Conservation (phyloP, 2,329 filamentous ascomycete genomes). For the Fusarium buharicum region DNA sequence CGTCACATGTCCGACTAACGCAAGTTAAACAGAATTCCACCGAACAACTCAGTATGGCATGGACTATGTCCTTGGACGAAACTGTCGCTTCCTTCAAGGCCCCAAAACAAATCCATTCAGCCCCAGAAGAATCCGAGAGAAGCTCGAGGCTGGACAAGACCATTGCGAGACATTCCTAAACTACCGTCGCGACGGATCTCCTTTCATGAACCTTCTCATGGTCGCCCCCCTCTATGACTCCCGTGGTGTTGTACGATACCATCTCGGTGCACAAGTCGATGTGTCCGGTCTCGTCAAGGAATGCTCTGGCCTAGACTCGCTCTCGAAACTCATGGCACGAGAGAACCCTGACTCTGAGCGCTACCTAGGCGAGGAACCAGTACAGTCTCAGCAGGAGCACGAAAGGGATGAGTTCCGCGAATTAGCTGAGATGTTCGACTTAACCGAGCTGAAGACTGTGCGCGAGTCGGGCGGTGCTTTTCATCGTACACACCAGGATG, state of each 20-base stretch:
- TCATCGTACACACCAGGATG: constrained; percentile 55
- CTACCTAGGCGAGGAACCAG: constrained; percentile 24
- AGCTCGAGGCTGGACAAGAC: constrained; percentile 71
- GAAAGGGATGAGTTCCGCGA: constrained; percentile 70
- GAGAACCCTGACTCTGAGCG: constrained; percentile 46
- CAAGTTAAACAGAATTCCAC: constrained; percentile 68
- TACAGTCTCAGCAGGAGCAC: constrained; percentile 1
- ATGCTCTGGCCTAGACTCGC: constrained; percentile 70
- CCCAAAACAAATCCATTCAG: constrained; percentile 74
- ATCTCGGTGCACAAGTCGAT: constrained; percentile 78
- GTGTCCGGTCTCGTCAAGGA: constrained; percentile 75
- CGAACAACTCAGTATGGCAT: constrained; percentile 80
- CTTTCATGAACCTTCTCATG: constrained; percentile 82
- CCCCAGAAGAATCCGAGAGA: constrained; percentile 69
- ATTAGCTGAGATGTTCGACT: constrained; percentile 76
- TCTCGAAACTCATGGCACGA: constrained; percentile 58
- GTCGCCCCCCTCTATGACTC: constrained; percentile 77
- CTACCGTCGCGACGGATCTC: constrained; percentile 79
- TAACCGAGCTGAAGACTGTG: constrained; percentile 72
- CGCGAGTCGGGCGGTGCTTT: constrained; percentile 71
- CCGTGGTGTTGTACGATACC: constrained; percentile 72
- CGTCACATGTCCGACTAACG: neutral
- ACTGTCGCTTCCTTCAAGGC: constrained; percentile 82
- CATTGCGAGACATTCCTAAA: constrained; percentile 80
- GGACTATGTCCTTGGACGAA: constrained; percentile 77